Conservation (phyloP, 2,329 filamentous ascomycete species). For the Fusarium decemcellulare region DNA sequence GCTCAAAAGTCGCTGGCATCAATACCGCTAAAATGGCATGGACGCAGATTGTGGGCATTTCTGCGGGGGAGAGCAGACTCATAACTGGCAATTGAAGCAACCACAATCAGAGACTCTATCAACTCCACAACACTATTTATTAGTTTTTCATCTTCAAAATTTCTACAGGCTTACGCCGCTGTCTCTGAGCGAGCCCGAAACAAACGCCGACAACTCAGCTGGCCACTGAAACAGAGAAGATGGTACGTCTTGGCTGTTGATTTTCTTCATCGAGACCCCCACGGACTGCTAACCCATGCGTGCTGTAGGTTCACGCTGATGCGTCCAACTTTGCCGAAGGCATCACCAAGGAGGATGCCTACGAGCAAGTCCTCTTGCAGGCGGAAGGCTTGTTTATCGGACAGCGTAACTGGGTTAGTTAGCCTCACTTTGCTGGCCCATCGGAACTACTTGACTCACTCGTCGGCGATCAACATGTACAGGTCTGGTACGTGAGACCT, state of each 20-base stretch:
- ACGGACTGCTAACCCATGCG: conserved; percentile 13
- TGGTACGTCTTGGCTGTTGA: conserved; percentile 22
- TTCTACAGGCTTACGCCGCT: conserved; percentile 17
- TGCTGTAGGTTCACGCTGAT: conserved; percentile 79
- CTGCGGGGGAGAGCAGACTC: conserved; percentile 28
- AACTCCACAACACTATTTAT: conserved; percentile 29
- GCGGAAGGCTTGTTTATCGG: conserved; percentile 78
- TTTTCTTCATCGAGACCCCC: not conserved
- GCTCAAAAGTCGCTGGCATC: conserved; percentile 28
- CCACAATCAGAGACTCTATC: not conserved
- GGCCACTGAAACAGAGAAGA: conserved; percentile 14
- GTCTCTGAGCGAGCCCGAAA: not conserved
- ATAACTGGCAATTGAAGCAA: conserved; percentile 23
- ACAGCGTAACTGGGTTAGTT: conserved; percentile 83
- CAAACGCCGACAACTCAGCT: too few species aligned
- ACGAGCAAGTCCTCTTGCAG: conserved; percentile 80
- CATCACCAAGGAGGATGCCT: conserved; percentile 79
- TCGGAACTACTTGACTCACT: conserved; percentile 30
- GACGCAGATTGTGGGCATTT: conserved; percentile 13
- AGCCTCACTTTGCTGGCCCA: not conserved
- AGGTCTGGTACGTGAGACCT: conserved; percentile 46
- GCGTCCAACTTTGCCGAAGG: conserved; percentile 79
- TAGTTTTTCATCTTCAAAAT: conserved; percentile 20
- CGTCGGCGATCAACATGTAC: conserved; percentile 3
- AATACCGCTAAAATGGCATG: conserved; percentile 46